These are phyloP conservation scores for Euphorbia peplus DNA, from an alignment of 345 rosid species.

Conservation along the genomic window DNA sequence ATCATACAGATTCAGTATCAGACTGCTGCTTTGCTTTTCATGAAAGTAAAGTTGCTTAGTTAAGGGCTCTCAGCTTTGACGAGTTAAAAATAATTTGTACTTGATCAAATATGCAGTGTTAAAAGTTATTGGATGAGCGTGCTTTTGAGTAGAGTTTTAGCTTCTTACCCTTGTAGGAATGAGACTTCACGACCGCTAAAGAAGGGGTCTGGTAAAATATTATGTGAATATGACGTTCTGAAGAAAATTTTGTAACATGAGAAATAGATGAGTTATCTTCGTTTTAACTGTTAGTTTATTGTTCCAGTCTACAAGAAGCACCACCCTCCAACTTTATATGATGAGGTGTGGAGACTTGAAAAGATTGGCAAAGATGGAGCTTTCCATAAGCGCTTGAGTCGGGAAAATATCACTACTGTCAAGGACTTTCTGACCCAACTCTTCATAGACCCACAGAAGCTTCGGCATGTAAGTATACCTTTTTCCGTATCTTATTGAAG, in stretches of 20 bases:
- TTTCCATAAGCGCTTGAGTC: slow-evolving; percentile 75
- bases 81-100: not conserved
- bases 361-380: slow-evolving; percentile 99
- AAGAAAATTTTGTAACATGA: not conserved
- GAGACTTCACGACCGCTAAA: not conserved
- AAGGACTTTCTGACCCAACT: slow-evolving; percentile 80
- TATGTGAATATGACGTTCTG: not conserved
- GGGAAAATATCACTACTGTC: slow-evolving; percentile 65
- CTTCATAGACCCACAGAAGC: slow-evolving; percentile 61
- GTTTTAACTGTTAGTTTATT: slow-evolving; percentile 15
- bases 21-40: not conserved
- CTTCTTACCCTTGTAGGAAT: not conserved
- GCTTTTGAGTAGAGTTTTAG: not conserved
- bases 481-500: not conserved
- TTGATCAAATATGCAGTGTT: not conserved
- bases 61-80: not conserved
- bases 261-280: slow-evolving; percentile 6
- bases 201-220: not conserved
- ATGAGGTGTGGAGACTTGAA: slow-evolving; percentile 97
- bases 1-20: not conserved
- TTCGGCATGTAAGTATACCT: slow-evolving; percentile 56
- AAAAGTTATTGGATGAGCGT: not conserved
- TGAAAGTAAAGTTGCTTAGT: not conserved
- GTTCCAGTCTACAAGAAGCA: slow-evolving; percentile 91
- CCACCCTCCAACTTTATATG: slow-evolving; percentile 79